Conservation (phyloP, 2,329 filamentous ascomycete species). For the Fusarium chuoi region DNA sequence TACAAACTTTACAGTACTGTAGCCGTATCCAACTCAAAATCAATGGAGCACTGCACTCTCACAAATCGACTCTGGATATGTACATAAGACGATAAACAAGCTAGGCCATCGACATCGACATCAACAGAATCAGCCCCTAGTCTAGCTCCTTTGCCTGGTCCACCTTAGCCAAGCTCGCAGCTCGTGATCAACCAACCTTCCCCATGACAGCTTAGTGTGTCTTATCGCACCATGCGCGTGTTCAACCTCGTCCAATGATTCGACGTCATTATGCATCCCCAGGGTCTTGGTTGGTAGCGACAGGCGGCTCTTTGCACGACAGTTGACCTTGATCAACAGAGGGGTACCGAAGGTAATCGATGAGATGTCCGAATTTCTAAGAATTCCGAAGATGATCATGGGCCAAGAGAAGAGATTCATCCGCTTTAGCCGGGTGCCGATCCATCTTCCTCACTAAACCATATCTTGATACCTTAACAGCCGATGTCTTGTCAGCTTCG, state of each 20-base stretch:
- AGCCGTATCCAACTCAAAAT: constrained; percentile 2
- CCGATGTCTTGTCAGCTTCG: constrained; percentile 2
- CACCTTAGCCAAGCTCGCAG: constrained; percentile 36
- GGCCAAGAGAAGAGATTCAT: neutral
- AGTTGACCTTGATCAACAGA: constrained; percentile 19
- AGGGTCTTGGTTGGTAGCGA: constrained; percentile 31
- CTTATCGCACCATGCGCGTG: constrained; percentile 37
- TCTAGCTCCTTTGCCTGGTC: constrained; percentile 24
- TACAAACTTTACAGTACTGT: neutral
- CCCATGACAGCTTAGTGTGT: constrained; percentile 36
- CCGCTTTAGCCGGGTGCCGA: constrained; percentile 6
- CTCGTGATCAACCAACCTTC: constrained; percentile 38
- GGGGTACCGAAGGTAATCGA: neutral
- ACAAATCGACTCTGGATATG: constrained; percentile 12
- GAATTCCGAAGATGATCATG: neutral
- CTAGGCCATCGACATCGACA: constrained; percentile 18
- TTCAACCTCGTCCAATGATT: constrained; percentile 21
- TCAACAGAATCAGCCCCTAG: constrained; percentile 1
- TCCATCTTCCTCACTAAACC: neutral
- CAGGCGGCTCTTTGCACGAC: constrained; percentile 24
- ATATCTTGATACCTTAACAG: constrained; percentile 1
- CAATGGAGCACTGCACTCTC: constrained; percentile 10
- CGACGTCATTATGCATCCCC: constrained; percentile 41
- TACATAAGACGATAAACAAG: constrained; percentile 25
- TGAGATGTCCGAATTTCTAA: neutral